Evolutionary conservation across 768 basidiomycete genomes (phyloP), one percentile per base, ranked within the genome.

Genomic region (Naganishia antarctica): DNA sequence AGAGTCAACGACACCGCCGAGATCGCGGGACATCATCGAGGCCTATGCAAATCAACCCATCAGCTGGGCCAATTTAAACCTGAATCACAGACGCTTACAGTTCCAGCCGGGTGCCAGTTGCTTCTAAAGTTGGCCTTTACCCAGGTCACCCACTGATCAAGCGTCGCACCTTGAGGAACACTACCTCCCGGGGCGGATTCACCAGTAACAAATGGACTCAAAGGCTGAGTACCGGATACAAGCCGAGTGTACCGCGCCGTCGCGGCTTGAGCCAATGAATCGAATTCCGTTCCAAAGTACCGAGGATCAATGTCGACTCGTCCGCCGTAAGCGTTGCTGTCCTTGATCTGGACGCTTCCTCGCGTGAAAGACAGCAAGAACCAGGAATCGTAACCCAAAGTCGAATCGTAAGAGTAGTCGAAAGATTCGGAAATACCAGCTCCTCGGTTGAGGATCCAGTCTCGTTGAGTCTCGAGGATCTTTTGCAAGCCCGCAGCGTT

Each of bases 61-160:
- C n/a, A n/a, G n/a, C n/a, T n/a, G n/a, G n/a, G n/a, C n/a, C n/a
- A n/a, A n/a, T n/a, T 37, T 15, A 37, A 7, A 15, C 34, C 7
- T 15, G 34, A 7, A 37, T 15, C 7, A 7, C 8, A 15, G n/a
- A 32, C 6, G 21, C 50, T 51, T 32, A 65, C 68, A 21, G 72
- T 75, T 3, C 70, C 74, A 25, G 73, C 73, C 31, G 72, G 74
- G 45, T 75, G 73, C 69, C 70, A 71, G 50, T 71, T 71, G 43
- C 67, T 69, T 45, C 70, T 62, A 47, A 69, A 74, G 34, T 70
- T 71, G 18, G 50, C 50, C 46, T 68, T 51, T 12, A 64, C 49
- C 73, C 73, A 74, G 2, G 46, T 62, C 15, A 61, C 67, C 72
- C 72, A 74, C 12, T 16, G 16, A 31, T 68, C 60, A 46, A 68